Evolutionary conservation across 108 stramenopile genomes (phyloP).

Genomic region (Poteriospumella lacustris): DNA sequence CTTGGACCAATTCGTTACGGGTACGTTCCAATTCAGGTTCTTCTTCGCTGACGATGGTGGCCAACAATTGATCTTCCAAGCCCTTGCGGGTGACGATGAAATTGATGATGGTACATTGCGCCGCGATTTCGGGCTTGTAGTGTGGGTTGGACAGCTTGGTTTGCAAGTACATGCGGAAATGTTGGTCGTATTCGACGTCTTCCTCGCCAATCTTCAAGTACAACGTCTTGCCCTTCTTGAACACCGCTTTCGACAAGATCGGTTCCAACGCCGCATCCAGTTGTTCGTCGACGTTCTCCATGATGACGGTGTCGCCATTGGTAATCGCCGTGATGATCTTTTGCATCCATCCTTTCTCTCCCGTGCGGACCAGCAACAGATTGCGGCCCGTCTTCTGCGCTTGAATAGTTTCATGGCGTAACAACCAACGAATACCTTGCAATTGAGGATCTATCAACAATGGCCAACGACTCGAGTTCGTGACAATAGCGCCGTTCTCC

Average conservation of each 20-base stretch:
- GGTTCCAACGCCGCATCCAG: constrained; percentile 6
- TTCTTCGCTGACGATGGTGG: constrained; percentile 38
- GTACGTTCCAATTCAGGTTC: constrained; percentile 40
- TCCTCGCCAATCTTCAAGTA: constrained; percentile 28
- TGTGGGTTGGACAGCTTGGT: constrained; percentile 23
- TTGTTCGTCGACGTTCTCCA: constrained; percentile 13
- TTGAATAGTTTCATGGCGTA: background rate
- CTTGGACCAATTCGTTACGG: constrained; percentile 34
- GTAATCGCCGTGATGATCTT: constrained; percentile 5
- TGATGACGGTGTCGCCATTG: constrained; percentile 10
- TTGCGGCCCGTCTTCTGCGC: background rate
- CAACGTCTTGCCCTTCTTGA: constrained; percentile 18
- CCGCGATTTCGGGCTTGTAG: constrained; percentile 26
- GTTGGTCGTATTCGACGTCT: constrained; percentile 25
- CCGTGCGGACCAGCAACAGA: constrained; percentile 23
- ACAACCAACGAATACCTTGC: constrained; percentile 24
- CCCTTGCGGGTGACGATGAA: constrained; percentile 52
- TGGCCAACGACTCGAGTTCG: constrained; percentile 25
- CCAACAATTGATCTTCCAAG: constrained; percentile 54
- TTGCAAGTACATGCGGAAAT: constrained; percentile 20
- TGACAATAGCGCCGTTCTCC: constrained; percentile 28
- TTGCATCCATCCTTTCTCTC: constrained; percentile 32
- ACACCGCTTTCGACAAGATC: constrained; percentile 9
- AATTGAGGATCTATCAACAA: constrained; percentile 30
- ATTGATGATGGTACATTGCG: constrained; percentile 51